These are phyloP conservation scores for Arthrinium phaeospermum DNA, from an alignment of 2,329 filamentous ascomycete genomes.

Conservation along the genomic window DNA sequence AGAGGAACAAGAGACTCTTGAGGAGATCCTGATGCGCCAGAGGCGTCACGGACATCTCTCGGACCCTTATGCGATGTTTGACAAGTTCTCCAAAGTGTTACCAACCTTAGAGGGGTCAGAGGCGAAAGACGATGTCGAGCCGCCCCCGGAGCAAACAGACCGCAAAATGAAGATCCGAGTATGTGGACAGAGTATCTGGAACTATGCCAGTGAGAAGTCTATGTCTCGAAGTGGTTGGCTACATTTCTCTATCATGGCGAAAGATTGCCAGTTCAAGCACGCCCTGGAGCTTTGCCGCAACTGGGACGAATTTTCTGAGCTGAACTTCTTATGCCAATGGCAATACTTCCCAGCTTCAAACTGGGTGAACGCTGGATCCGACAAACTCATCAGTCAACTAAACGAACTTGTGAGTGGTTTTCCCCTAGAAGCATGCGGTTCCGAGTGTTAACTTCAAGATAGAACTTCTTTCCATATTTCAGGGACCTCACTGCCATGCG, in stretches of 20 bases:
- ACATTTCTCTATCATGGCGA: constrained; percentile 56
- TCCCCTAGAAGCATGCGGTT: neutral
- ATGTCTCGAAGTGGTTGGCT: constrained; percentile 55
- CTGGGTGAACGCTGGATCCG: constrained; percentile 49
- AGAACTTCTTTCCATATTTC: constrained; percentile 37
- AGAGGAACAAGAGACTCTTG: constrained; percentile 30
- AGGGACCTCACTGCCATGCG: constrained; percentile 31
- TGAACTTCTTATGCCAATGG: constrained; percentile 50
- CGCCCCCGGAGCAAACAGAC: constrained; percentile 30
- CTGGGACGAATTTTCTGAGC: constrained; percentile 56
- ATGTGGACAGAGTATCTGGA: constrained; percentile 55
- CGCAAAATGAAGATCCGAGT: constrained; percentile 50
- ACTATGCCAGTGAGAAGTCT: constrained; percentile 53
- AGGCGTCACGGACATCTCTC: constrained; percentile 33
- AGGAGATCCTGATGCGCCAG: constrained; percentile 32
- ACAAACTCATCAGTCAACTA: constrained; percentile 44
- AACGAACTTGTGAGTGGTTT: constrained; percentile 42
- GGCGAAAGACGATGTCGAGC: constrained; percentile 35
- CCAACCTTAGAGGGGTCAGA: constrained; percentile 38
- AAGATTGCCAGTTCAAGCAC: constrained; percentile 50
- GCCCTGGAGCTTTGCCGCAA: constrained; percentile 53
- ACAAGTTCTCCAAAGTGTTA: constrained; percentile 20
- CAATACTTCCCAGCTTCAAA: constrained; percentile 53
- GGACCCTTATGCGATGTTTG: constrained; percentile 29
- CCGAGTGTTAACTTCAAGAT: constrained; percentile 21